A percentile compares a stretch with the other conserved stretches of the same genome.
Evolutionary conservation across 2,329 filamentous ascomycete species (phyloP).

Genomic region (Alternaria longipes): DNA sequence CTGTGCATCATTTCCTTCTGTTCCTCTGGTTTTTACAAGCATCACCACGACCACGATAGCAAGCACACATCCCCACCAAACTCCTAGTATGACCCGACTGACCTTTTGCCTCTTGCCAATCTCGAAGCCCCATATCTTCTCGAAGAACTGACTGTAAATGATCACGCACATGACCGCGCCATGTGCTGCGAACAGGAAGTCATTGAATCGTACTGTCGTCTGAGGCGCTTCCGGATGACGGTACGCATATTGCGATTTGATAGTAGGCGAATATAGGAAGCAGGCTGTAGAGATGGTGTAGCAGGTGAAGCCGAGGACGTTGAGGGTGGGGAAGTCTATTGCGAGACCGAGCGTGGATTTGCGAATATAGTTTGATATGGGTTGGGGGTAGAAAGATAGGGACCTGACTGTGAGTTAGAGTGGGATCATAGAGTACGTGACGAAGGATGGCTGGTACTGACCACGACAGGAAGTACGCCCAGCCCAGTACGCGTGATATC

Average conservation of each 20-base stretch:
- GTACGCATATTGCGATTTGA: conserved; percentile 83
- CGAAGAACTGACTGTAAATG: conserved; percentile 79
- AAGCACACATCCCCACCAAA: conserved; percentile 74
- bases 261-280: conserved; percentile 80
- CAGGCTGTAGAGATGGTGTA: conserved; percentile 79
- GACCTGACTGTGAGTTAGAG: conserved; percentile 64
- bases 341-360: conserved; percentile 83
- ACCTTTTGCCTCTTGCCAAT: conserved; percentile 64
- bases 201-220: conserved; percentile 88
- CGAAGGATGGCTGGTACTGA: conserved; percentile 12
- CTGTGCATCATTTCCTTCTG: conserved; percentile 57
- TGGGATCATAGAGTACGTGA: not conserved
- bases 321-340: conserved; percentile 85
- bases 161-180: conserved; percentile 76
- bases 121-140: conserved; percentile 77
- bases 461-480: conserved; percentile 51
- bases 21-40: conserved; percentile 55
- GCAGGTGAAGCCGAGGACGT: conserved; percentile 74
- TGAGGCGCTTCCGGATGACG: conserved; percentile 77
- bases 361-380: conserved; percentile 78
- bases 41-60: conserved; percentile 61
- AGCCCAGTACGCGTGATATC: conserved; percentile 48
- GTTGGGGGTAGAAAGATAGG: conserved; percentile 91
- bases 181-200: conserved; percentile 87
- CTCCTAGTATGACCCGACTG: conserved; percentile 70